These are phyloP conservation scores for Chlamydomonas eustigma DNA, from an alignment of 139 green algal species.

Conservation along the genomic window DNA sequence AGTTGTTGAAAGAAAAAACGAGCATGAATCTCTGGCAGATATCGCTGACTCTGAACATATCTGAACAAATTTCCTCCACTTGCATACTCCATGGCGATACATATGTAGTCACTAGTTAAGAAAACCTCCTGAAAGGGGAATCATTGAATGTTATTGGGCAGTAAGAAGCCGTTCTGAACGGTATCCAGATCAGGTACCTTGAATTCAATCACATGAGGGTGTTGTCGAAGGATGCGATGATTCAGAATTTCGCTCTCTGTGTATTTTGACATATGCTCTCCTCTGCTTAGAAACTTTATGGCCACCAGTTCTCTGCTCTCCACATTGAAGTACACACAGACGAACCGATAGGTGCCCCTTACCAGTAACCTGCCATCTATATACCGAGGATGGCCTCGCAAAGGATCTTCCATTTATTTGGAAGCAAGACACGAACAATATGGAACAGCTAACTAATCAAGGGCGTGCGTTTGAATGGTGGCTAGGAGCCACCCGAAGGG, in stretches of 20 bases:
- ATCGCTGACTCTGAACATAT: constrained; percentile 56
- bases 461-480: too few species aligned
- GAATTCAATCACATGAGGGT: constrained; percentile 95
- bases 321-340: not conserved
- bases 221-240: constrained; percentile 80
- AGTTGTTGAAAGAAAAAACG: constrained; percentile 63
- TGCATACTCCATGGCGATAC: constrained; percentile 74
- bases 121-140: constrained; percentile 14
- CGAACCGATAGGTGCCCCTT: not conserved
- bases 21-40: not conserved
- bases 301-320: constrained; percentile 53
- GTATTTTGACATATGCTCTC: constrained; percentile 79
- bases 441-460: too few species aligned
- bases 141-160: not conserved
- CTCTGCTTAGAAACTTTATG: constrained; percentile 59
- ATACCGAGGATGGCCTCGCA: not conserved
- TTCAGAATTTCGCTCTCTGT: constrained; percentile 95
- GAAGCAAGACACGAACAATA: too few species aligned
- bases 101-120: constrained; percentile 8
- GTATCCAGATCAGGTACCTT: constrained; percentile 43
- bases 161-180: not conserved
- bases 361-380: not conserved
- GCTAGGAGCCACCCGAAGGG: too few species aligned
- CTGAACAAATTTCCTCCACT: constrained; percentile 88
- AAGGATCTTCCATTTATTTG: too few species aligned